Evolutionary conservation across 106 monocot species (phyloP).

Genomic region (Dioscorea zingiberensis): DNA sequence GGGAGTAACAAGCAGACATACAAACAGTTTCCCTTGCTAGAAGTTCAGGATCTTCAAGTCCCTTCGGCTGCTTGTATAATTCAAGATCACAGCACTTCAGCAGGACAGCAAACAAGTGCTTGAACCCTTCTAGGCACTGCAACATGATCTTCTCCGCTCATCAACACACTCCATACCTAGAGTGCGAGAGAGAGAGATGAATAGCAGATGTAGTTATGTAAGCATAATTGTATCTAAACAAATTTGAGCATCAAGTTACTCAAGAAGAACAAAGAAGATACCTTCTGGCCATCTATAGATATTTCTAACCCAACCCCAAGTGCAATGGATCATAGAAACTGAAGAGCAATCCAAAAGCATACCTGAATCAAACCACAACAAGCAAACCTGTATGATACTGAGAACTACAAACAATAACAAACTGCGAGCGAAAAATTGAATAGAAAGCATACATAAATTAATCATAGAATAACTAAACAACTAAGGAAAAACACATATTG

Average conservation of each 20-base stretch:
- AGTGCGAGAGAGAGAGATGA: background rate
- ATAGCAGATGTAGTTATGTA: background rate
- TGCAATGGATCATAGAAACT: background rate
- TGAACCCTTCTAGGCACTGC: slow-evolving; percentile 51
- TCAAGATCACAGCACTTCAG: slow-evolving; percentile 55
- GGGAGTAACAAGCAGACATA: slow-evolving; percentile 24
- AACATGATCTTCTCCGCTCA: slow-evolving; percentile 47
- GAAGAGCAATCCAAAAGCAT: background rate
- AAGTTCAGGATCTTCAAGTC: slow-evolving; percentile 52
- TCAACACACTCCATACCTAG: slow-evolving; percentile 41
- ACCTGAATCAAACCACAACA: background rate
- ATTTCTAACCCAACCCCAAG: background rate
- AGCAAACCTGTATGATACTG: background rate
- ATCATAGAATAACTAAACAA: background rate
- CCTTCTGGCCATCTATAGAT: slow-evolving; percentile 1
- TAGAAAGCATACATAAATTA: background rate
- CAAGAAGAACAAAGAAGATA: background rate
- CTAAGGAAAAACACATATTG: too few relatives aligned
- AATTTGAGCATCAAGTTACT: background rate
- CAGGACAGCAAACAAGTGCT: slow-evolving; percentile 33
- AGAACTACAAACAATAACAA: background rate
- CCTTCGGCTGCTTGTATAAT: slow-evolving; percentile 36
- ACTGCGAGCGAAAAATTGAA: background rate
- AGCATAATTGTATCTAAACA: background rate
- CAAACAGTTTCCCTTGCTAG: slow-evolving; percentile 65